Percentiles rank a stretch among this genome's conserved stretches.
Conservation (phyloP, 192 early-diverging fungal species). For the Cetraspora pellucida region DNA sequence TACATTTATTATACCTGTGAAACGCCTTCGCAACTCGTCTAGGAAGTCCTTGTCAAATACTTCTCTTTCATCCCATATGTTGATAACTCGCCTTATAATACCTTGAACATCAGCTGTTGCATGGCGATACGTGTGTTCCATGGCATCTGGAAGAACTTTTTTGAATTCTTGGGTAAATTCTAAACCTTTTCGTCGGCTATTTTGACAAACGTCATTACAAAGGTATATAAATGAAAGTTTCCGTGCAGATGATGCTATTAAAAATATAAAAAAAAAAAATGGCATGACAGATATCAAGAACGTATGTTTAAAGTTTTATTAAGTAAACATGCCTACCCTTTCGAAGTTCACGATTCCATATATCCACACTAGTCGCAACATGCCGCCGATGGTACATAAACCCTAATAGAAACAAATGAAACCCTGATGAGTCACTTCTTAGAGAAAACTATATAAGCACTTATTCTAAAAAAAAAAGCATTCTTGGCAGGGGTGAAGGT, state of each 20-base stretch:
- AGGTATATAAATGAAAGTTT: conserved; percentile 35
- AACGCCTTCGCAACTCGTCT: not conserved
- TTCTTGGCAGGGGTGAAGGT: not conserved
- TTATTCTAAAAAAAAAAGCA: not conserved
- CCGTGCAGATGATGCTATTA: conserved; percentile 12
- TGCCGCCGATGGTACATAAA: conserved; percentile 36
- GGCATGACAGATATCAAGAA: not conserved
- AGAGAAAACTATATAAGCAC: not conserved
- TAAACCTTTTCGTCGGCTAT: conserved; percentile 33
- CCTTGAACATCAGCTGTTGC: conserved; percentile 19
- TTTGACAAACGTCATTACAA: conserved; percentile 36
- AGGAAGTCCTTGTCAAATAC: conserved; percentile 36
- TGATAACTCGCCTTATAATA: conserved; percentile 20
- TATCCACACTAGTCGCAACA: conserved; percentile 33
- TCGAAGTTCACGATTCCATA: conserved; percentile 23
- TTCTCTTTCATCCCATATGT: conserved; percentile 36
- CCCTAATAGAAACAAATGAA: conserved; percentile 13
- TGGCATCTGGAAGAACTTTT: conserved; percentile 16
- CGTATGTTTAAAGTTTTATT: not conserved
- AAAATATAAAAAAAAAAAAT: not conserved
- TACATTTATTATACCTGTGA: not conserved
- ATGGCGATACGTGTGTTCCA: conserved; percentile 24
- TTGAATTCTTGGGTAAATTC: conserved; percentile 33
- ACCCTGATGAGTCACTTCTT: not conserved
- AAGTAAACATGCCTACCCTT: conserved; percentile 13